Base-by-base conservation (phyloP, 2,329 filamentous ascomycete species). In the Aspergillaceae sp. region DNA sequence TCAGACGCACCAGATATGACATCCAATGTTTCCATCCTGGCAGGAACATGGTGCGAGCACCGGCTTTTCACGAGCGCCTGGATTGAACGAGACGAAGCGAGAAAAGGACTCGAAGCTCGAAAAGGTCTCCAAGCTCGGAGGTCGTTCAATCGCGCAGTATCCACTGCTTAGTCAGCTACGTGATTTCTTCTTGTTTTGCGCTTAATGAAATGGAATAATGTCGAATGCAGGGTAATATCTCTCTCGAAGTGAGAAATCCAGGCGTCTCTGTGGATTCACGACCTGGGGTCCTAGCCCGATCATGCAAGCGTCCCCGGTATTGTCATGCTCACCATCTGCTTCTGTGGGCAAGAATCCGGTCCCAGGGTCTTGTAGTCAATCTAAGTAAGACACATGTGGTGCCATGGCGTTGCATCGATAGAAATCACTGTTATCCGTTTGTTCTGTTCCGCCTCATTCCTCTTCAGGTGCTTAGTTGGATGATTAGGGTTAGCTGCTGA, bases 381-480 rank as follows among this genome's bases (percentile, higher is more conserved):
- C 54, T 73, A 76, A 44, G 69, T 66, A 48, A 72, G 71, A 51
- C 73, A 75, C 49, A 65, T 68, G 4, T 65, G 65, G 29, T 68
- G 62, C 55, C 73, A 71, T 49, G 73, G 73, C 29, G 71, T 64
- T 48, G 73, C 72, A 28, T 73, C 73, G 42, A 75, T 66, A 19
- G 19, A 1, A 61, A 58, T 75, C 70, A 10, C 72, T 72, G 19
- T 19, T 2, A 19, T 19, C 19, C 2, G 19, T 19, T 19, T 19
- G 19, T 2, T 19, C 19, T 19, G 19, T 19, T 2, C 19, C 19
- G 19, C 19, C 19, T 19, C 19, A 19, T 19, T 19, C 19, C 19
- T 19, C 19, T 19, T 19, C 19, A 19, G 19, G 19, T 19, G 19
- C 19, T 19, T 19, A 19, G 19, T 19, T 19, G 19, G 19, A 19